Evolutionary conservation across 305 asterid species (phyloP).

Genomic region (Caryopteris hybrid): DNA sequence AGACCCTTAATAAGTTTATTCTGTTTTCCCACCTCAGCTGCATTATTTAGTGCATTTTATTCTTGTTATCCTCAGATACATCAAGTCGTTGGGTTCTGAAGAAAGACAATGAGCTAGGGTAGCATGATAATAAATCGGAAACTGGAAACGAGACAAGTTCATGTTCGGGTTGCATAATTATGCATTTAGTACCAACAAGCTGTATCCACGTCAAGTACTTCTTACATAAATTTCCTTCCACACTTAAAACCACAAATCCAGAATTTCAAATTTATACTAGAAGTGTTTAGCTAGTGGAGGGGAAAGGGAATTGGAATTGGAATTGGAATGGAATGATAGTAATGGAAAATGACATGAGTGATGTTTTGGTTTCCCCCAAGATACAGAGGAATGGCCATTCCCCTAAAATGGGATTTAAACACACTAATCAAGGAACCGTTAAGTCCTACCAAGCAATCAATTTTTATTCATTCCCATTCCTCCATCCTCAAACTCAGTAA

Average conservation of each 20-base stretch:
- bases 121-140: not conserved
- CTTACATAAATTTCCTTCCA: constrained; percentile 1
- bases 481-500: not conserved
- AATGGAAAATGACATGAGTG: not conserved
- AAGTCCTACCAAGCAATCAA: not conserved
- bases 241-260: constrained; percentile 1
- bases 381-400: not conserved
- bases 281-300: not conserved
- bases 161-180: not conserved
- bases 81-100: not conserved
- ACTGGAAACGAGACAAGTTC: not conserved
- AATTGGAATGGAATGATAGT: not conserved
- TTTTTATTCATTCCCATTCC: not conserved
- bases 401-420: not conserved
- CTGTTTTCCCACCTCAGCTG: not conserved
- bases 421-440: not conserved
- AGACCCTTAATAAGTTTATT: not conserved
- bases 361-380: not conserved
- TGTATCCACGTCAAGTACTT: no score
- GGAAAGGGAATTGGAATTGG: not conserved
- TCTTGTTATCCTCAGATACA: constrained; percentile 5
- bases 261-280: not conserved
- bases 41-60: constrained; percentile 11
- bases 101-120: not conserved
- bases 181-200: no score